Evolutionary conservation across 345 rosid genomes (phyloP), one percentile per base, ranked within the genome.

Genomic region (Pistacia atlantica): DNA sequence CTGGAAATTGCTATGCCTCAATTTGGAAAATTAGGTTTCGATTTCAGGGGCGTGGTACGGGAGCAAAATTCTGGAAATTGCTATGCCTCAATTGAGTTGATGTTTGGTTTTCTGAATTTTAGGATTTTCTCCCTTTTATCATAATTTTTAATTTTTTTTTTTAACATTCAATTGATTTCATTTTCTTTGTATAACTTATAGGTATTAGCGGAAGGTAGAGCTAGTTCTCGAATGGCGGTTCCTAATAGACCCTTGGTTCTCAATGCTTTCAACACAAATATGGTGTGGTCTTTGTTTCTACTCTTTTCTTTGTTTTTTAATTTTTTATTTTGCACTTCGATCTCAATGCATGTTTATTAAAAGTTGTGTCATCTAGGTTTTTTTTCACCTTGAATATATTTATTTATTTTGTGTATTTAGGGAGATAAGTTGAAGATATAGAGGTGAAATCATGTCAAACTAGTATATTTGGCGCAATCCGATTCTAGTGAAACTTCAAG

Each of bases 171-270:
- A n/a, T 67, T 31, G 18, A 18, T 16, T 12, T 45, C 7, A 12
- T 42, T 66, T 3, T 18, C 31, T 25, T n/a, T 71, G 22, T 14
- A 17, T 4, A 14, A 2, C 2, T 56, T 10, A 11, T 81, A 93
- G 99, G 94, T 96, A 8, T 76, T 93, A 51, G 90, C 92, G 38
- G 93, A 93, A 86, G 95, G 91, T 59, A 88, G 76, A 75, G 90
- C 89, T 45, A 75, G 85, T 77, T 92, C 92, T 28, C 90, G 95
- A 58, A 84, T 89, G 48, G 98, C 94, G 62, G 83, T 96, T 86
- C 95, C 91, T 69, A 92, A 93, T 56, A 86, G 98, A 65, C 92
- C 98, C n/a, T 78, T 92, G 17, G 86, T 77, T 16, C 98, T 96
- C 58, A 96, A 96, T 79, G 98, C 97, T 18, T 92, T 96, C 80